phyloP scores from a whole-genome alignment of 192 early-diverging fungal species.

The Oehlia diaphana region DNA sequence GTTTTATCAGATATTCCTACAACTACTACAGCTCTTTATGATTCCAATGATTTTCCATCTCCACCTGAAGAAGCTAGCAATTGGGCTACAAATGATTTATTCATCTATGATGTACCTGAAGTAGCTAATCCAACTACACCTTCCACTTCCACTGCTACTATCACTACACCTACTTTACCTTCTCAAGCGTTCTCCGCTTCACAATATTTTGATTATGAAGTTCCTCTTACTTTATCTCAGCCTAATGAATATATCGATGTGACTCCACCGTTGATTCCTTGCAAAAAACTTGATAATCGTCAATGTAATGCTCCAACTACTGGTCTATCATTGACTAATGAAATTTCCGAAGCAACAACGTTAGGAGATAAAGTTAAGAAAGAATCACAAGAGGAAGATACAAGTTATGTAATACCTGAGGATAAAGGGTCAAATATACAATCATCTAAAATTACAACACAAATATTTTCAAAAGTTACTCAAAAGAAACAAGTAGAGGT shows the following conservation, averaged over 20 bases:
- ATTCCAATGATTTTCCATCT: neutral
- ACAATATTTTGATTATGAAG: neutral
- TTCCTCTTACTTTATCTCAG: neutral
- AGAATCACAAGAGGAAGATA: neutral
- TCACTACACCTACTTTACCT: neutral
- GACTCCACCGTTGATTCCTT: neutral
- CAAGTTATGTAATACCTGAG: neutral
- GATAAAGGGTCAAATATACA: neutral
- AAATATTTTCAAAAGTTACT: neutral
- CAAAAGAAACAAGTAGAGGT: neutral
- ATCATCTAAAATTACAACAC: neutral
- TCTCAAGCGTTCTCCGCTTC: neutral
- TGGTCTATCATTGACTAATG: neutral
- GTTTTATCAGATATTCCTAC: neutral
- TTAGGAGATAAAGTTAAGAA: neutral
- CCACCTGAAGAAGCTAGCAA: neutral
- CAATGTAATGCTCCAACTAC: neutral
- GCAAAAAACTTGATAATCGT: neutral
- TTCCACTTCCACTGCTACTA: neutral
- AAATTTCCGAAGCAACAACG: neutral
- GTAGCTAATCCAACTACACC: neutral
- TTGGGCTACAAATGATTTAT: neutral
- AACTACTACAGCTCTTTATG: neutral
- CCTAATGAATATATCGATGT: neutral
- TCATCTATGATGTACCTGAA: neutral